Base-by-base conservation (phyloP, 202 grass and related monocot genomes). In the Zizania palustris region DNA sequence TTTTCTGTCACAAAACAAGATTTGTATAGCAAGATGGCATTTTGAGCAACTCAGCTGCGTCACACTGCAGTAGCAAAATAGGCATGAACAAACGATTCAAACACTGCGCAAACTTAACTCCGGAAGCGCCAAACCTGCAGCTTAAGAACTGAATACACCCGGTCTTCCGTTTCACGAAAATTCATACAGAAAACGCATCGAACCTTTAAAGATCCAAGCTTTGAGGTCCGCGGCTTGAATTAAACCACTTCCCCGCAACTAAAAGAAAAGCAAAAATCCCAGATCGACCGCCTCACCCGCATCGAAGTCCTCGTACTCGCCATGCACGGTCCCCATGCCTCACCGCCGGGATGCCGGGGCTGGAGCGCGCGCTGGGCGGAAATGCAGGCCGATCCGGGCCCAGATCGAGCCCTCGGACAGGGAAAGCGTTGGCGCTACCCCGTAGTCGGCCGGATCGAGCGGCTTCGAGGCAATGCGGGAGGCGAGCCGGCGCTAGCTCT, bases 241-340 rank as follows among this genome's bases (percentile, higher is more conserved):
- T 33, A 19, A 66, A 55, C 20, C 76, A 53, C 75, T 62, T 55
- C 21, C 67, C 76, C n/a, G 46, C 6, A 21, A 33, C 55, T n/a
- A 34, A 45, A 19, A 73, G 49, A 50, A 60, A 38, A 63, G 63
- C 16, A 16, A 60, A 40, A 55, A 28, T 19, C 61, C 63, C 81
- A 74, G 88, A 91, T 88, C 88, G 79, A 72, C 65, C 16, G 78
- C 16, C 82, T 85, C 75, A 88, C 93, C 86, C 66, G 84, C 76
- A 46, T 73, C 73, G 77, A 82, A 85, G 43, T 76, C 72, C 11
- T 89, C 88, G 41, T 76, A 82, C 58, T 90, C 85, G 75, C 48
- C 81, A 60, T 92, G 73, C 36, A 84, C 78, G 79, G 80, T 90
- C 69, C 93, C 90, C 93, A 97, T 97, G 56, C 53, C 80, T 79